Evolutionary conservation across 1,284 basidiomycete genomes (phyloP).

Genomic region (Sporisorium exsertum): DNA sequence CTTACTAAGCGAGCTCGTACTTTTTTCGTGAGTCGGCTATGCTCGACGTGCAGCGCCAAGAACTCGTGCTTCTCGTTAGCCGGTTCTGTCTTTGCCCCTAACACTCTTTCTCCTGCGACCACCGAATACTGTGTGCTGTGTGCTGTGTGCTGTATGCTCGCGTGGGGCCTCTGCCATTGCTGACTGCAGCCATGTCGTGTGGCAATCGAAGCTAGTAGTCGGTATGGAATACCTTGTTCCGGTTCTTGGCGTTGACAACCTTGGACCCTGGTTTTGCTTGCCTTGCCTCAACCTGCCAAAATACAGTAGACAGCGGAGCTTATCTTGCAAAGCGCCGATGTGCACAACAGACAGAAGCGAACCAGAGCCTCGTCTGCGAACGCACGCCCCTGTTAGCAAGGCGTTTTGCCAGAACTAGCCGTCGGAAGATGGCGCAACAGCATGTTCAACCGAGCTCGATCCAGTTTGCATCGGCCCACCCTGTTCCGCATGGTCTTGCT

Average conservation of each 20-base stretch:
- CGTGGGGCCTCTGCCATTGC: background rate
- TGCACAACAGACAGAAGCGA: no score
- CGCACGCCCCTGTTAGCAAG: no score
- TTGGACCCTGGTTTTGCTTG: constrained; percentile 18
- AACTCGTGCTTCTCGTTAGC: background rate
- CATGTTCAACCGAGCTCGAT: constrained; percentile 16
- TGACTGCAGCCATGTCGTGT: constrained; percentile 20
- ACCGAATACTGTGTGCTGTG: background rate
- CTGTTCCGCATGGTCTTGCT: constrained; percentile 1
- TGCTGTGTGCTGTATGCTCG: constrained; percentile 1
- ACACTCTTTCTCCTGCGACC: background rate
- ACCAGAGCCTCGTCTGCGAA: no score
- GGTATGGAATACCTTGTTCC: constrained; percentile 28
- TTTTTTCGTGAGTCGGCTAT: constrained; percentile 12
- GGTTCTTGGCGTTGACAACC: constrained; percentile 21
- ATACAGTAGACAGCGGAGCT: constrained; percentile 2
- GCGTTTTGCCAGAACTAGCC: no score
- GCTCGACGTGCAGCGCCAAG: constrained; percentile 41
- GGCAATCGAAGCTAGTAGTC: constrained; percentile 5
- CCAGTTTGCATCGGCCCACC: constrained; percentile 20
- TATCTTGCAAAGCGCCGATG: no score
- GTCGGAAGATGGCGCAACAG: background rate
- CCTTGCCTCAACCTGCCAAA: background rate
- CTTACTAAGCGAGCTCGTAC: constrained; percentile 5
- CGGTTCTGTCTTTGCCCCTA: background rate